Base-by-base conservation (phyloP, 768 basidiomycete genomes). In the Pleurotus salmoneostramineus region DNA sequence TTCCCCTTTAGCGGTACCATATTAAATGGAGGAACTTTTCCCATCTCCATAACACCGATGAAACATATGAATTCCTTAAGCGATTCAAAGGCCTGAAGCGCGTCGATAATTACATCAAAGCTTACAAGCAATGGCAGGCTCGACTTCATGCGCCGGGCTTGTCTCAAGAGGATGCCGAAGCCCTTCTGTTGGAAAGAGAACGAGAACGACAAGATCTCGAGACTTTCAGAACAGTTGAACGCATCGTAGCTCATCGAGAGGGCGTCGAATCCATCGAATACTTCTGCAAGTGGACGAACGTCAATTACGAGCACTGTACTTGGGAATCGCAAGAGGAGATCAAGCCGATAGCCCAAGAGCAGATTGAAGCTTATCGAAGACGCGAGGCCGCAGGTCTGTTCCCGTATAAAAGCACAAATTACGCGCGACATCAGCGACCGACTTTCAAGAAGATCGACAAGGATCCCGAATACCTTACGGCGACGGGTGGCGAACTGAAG, bases 1-100 rank as follows among this genome's bases (percentile, higher is more conserved):
- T 33, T 12, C 47, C 27, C 54, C 59, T 63, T 3, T 67, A 97
- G 95, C 94, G 95, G 52, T 99, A 90, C 78, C 94, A 98, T 70
- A 95, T 99, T 79, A 99, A 99, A 73, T 99, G 97, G 97, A 98
- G 98, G 73, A 87, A 86, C 64, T 98, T 95, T 72, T 97, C 95
- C 7, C 96, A 98, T 70, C 81, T 98, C 12, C 97, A 98, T 77
- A 98, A 99, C 68, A 99, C 97, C n/a, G 96, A 98, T 69, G 97
- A 99, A 73, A 88, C 88, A 12, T 97, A 98, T 77, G 88, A 94
- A 68, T 98, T 96, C 72, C 77, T 98, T 59, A 98, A 96, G 72
- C 85, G 90, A 27, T 98, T 90, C 83, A 91, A 88, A 69, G 97
- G 97, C 31, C 80, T 97, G 64, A 98, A 98, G 72, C 91, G 95